Evolutionary conservation across 176 grass and related monocot genomes (phyloP).

Genomic region (Panicum miliaceum): DNA sequence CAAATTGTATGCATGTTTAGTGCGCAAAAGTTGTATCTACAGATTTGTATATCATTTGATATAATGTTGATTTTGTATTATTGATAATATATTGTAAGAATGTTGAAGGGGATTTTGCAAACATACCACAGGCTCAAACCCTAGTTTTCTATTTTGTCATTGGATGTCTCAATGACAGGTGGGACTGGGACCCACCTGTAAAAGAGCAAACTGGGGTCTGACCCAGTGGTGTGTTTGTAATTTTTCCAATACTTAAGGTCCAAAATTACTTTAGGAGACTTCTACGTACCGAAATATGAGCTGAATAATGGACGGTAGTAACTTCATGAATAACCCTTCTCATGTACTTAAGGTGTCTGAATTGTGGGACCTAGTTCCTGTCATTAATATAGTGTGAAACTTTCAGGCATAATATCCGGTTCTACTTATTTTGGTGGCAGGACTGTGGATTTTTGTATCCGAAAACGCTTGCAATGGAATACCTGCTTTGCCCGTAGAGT

Average conservation of each 20-base stretch:
- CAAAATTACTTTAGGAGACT: background rate
- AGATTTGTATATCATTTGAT: background rate
- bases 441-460: conserved; percentile 80
- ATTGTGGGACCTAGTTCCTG: conserved; percentile 5
- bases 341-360: conserved; percentile 18
- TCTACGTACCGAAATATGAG: background rate
- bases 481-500: conserved; percentile 84
- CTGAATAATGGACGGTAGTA: background rate
- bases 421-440: conserved; percentile 52
- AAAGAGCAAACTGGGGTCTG: background rate
- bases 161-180: background rate
- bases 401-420: conserved; percentile 37
- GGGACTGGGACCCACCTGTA: background rate
- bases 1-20: background rate
- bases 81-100: background rate
- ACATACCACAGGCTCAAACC: background rate
- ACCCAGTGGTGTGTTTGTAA: background rate
- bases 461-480: conserved; percentile 87
- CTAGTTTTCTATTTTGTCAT: background rate
- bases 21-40: background rate
- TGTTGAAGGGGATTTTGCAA: background rate
- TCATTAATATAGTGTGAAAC: conserved; percentile 23
- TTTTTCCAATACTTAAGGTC: background rate
- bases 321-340: conserved; percentile 3
- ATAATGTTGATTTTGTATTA: background rate